Base-by-base conservation (phyloP, 2,329 filamentous ascomycete species). In the Fusarium subglutinans region DNA sequence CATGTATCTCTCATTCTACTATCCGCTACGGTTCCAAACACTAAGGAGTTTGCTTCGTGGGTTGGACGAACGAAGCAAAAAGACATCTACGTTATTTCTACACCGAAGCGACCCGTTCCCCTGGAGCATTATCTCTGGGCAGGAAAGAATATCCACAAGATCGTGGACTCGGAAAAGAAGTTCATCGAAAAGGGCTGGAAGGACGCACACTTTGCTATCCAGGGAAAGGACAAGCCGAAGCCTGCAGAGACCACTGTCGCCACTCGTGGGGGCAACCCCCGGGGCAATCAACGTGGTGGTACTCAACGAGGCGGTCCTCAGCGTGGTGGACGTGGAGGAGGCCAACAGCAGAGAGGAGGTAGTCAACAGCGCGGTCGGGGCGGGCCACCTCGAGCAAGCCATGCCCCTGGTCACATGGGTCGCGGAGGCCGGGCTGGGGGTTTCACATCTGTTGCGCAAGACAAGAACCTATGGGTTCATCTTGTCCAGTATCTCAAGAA, bases 11-110 rank as follows among this genome's bases (percentile, higher is more conserved):
- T 99, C 28, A 99, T 99, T 76, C 86, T 98, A 5, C 88, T 99
- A 7, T 99, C 96, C 9, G 96, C 96, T 2, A 99, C 96, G 2
- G 96, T 99, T 2, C 96, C 96, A 4, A 99, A 99, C 81, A 98
- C 96, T 0, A 91, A 98, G 72, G 96, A 99, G 81, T 99, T 99
- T 78, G 96, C 96, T 4, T 98, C 95, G 1, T 99, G 96, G 96
- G 96, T 99, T 30, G 96, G 96, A 17, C 90, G 96, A 57, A 99
- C 96, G 2, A 99, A 99, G 84, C 96, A 97, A 84, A 98, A 98
- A 83, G 94, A 99, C 79, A 98, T 99, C 40, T 99, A 98, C 80
- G 96, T 99, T 77, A 99, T 99, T 63, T 98, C 96, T 0, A 99
- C 96, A 0, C 92, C 95, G 1, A 99, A 99, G 82, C 90, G 96